A percentile compares a stretch with the other conserved stretches of the same genome.
phyloP scores from a whole-genome alignment of 1,284 basidiomycete genomes.

The Sphaerobolus stellatus region DNA sequence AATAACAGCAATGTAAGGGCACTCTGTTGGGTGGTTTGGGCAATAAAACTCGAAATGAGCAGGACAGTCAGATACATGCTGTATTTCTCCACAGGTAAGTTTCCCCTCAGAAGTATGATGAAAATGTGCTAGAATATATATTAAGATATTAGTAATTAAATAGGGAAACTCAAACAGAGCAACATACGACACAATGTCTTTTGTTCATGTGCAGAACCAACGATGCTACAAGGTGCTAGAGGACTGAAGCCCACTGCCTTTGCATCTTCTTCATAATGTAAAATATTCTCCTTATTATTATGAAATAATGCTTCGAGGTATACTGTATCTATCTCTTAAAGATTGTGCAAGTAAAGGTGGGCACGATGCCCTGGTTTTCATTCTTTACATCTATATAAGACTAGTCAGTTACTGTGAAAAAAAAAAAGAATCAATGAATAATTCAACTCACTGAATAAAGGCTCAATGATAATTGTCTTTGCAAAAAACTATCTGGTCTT shows the following conservation, averaged over 20 bases:
- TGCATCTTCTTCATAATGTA: conserved; percentile 4
- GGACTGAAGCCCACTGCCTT: conserved; percentile 24
- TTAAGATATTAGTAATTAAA: not conserved
- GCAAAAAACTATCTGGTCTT: not conserved
- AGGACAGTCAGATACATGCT: conserved; percentile 11
- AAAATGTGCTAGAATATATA: conserved; percentile 22
- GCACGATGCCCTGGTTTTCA: conserved; percentile 6
- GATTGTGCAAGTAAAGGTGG: conserved; percentile 21
- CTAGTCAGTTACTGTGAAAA: not conserved
- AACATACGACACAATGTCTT: conserved; percentile 19
- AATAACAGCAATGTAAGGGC: conserved; percentile 20
- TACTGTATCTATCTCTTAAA: conserved; percentile 22
- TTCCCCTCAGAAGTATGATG: conserved; percentile 16
- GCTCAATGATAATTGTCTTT: not conserved
- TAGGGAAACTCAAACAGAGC: conserved; percentile 8
- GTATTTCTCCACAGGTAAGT: conserved; percentile 14
- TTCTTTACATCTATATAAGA: conserved; percentile 17
- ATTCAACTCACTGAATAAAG: conserved; percentile 10
- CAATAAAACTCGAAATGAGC: conserved; percentile 21
- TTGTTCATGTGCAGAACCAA: conserved; percentile 18
- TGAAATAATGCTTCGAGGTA: conserved; percentile 25
- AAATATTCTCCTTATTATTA: not conserved
- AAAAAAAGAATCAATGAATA: not conserved
- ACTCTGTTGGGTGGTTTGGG: conserved; percentile 19
- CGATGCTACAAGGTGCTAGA: conserved; percentile 16